Conservation (phyloP, 805 yeast species). For the Candida piceae region DNA sequence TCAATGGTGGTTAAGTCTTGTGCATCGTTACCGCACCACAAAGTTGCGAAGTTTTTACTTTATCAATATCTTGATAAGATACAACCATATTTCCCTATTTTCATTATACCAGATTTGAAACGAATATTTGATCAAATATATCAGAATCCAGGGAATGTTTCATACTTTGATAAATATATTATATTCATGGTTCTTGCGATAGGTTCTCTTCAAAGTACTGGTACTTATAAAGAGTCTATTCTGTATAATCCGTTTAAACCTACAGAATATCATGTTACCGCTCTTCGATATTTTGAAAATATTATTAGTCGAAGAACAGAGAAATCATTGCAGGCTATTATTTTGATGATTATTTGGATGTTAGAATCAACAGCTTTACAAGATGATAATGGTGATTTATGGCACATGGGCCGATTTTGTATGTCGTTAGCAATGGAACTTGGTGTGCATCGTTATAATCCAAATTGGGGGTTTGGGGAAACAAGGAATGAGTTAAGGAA, state of each 20-base stretch:
- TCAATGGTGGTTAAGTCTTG: slow-evolving; percentile 13
- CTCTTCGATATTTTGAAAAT: slow-evolving; percentile 20
- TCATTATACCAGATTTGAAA: slow-evolving; percentile 12
- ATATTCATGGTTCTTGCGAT: slow-evolving; percentile 21
- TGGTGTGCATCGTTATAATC: slow-evolving; percentile 23
- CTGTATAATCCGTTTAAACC: slow-evolving; percentile 17
- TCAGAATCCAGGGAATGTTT: slow-evolving; percentile 8
- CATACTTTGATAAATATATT: slow-evolving; percentile 18
- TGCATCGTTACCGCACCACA: slow-evolving; percentile 19
- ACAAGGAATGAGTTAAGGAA: slow-evolving; percentile 19
- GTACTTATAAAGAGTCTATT: slow-evolving; percentile 2
- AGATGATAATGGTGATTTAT: slow-evolving; percentile 24
- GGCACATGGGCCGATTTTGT: slow-evolving; percentile 22
- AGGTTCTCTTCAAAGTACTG: slow-evolving; percentile 7
- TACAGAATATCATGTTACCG: slow-evolving; percentile 20
- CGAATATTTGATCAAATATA: slow-evolving; percentile 8
- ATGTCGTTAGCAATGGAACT: slow-evolving; percentile 26
- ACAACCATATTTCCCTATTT: slow-evolving; percentile 18
- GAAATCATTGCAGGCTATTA: slow-evolving; percentile 17
- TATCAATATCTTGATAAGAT: slow-evolving; percentile 15
- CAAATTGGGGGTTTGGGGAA: slow-evolving; percentile 24
- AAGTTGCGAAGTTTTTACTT: slow-evolving; percentile 10
- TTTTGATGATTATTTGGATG: slow-evolving; percentile 21
- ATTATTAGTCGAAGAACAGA: slow-evolving; percentile 18
- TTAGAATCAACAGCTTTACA: slow-evolving; percentile 16